Conservation (phyloP, 768 basidiomycete genomes). For the Russula foetens region DNA sequence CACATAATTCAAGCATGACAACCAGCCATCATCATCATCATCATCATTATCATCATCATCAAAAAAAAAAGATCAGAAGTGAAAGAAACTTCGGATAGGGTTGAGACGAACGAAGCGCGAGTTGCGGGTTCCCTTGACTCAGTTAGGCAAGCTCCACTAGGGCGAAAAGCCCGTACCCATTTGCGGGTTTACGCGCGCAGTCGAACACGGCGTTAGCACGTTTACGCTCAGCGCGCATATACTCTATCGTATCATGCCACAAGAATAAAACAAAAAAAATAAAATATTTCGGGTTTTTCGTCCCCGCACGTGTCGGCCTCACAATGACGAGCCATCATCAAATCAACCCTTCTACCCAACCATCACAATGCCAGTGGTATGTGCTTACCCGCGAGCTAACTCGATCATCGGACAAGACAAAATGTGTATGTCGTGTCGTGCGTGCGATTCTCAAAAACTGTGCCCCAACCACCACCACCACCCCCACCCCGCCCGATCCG, state of each 20-base stretch:
- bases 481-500: constrained; percentile 5
- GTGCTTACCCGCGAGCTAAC: background rate
- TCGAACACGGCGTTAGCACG: constrained; percentile 10
- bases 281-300: too few relatives aligned
- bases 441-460: background rate
- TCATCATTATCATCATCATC: background rate
- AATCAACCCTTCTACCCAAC: too few relatives aligned
- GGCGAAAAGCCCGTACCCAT: constrained; percentile 13
- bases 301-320: too few relatives aligned
- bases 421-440: background rate
- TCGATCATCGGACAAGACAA: background rate
- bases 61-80: background rate
- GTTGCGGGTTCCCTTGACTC: background rate
- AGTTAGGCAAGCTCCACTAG: background rate
- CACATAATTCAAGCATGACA: constrained; percentile 9
- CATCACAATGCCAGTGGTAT: too few relatives aligned
- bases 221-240: constrained; percentile 10
- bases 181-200: constrained; percentile 1
- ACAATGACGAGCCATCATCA: too few relatives aligned
- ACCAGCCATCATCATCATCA: background rate
- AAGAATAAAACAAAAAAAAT: background rate
- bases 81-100: too few relatives aligned
- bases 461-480: too few relatives aligned
- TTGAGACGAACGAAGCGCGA: background rate
- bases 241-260: background rate